phyloP scores from a whole-genome alignment of 371 early-diverging fungal genomes.

The Chytridium lagenaria region DNA sequence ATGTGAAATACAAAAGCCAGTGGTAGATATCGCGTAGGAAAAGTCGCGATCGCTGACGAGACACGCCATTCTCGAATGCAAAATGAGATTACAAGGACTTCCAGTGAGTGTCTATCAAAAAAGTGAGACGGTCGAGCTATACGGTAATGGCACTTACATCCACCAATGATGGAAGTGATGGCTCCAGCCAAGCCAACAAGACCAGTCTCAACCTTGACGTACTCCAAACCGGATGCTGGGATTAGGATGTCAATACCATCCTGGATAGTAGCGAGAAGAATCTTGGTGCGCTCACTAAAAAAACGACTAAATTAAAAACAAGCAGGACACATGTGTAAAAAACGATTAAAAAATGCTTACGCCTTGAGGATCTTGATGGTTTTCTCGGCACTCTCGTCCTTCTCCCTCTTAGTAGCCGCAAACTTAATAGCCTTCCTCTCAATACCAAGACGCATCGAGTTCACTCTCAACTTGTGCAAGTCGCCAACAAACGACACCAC shows the following conservation, averaged over 20 bases:
- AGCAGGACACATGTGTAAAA: constrained; percentile 1
- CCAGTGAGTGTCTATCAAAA: constrained; percentile 8
- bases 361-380: constrained; percentile 32
- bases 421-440: constrained; percentile 32
- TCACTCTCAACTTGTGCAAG: constrained; percentile 43
- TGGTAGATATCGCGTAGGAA: too few species aligned
- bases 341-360: constrained; percentile 12
- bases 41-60: too few species aligned
- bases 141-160: constrained; percentile 35
- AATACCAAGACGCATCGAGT: constrained; percentile 32
- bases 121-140: too few species aligned
- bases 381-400: constrained; percentile 26
- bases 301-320: not conserved
- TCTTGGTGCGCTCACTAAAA: constrained; percentile 40
- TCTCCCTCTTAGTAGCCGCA: constrained; percentile 20
- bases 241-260: constrained; percentile 51
- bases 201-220: constrained; percentile 47
- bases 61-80: too few species aligned
- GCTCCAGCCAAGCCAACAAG: constrained; percentile 51
- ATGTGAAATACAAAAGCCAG: too few species aligned
- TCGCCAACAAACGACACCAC: constrained; percentile 40
- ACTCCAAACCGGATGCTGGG: constrained; percentile 47
- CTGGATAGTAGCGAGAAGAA: constrained; percentile 40
- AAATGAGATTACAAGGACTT: constrained; percentile 3
- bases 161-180: constrained; percentile 49